These are phyloP conservation scores for Debaryomyces maramus DNA, from an alignment of 805 yeast species.

Conservation along the genomic window DNA sequence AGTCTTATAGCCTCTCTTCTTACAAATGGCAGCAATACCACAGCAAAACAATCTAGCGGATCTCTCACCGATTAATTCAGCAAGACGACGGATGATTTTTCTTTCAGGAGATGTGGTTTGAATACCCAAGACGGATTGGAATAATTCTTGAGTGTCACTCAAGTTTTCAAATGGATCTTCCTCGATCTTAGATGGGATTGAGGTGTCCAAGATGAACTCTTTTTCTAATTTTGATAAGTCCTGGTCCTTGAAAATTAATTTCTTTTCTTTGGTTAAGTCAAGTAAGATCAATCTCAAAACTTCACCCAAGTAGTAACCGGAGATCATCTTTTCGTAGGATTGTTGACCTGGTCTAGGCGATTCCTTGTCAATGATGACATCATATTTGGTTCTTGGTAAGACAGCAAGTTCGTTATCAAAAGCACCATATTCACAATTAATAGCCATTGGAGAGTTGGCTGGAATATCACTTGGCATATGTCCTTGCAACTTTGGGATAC, in stretches of 20 bases:
- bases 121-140: slow-evolving; percentile 58
- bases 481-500: slow-evolving; percentile 82
- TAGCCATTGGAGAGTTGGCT: slow-evolving; percentile 77
- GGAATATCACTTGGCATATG: slow-evolving; percentile 62
- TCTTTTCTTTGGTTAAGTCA: slow-evolving; percentile 62
- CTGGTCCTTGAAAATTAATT: slow-evolving; percentile 68
- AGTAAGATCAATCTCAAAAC: slow-evolving; percentile 75
- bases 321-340: slow-evolving; percentile 93
- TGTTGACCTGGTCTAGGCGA: slow-evolving; percentile 98
- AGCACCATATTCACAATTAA: slow-evolving; percentile 98
- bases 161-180: slow-evolving; percentile 86
- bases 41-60: slow-evolving; percentile 90
- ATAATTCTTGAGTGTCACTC: slow-evolving; percentile 68
- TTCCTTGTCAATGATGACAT: slow-evolving; percentile 72
- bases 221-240: slow-evolving; percentile 60
- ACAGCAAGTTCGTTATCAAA: slow-evolving; percentile 86
- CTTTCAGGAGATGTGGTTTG: slow-evolving; percentile 76
- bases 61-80: slow-evolving; percentile 87
- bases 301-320: slow-evolving; percentile 96
- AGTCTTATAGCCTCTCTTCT: slow-evolving; percentile 73
- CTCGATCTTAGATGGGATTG: slow-evolving; percentile 83
- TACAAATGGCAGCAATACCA: slow-evolving; percentile 92
- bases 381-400: slow-evolving; percentile 90
- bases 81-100: slow-evolving; percentile 74
- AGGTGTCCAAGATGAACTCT: slow-evolving; percentile 81